Evolutionary conservation across 176 grass and related monocot genomes (phyloP), one percentile per base, ranked within the genome.

Genomic region (Zizania latifolia): DNA sequence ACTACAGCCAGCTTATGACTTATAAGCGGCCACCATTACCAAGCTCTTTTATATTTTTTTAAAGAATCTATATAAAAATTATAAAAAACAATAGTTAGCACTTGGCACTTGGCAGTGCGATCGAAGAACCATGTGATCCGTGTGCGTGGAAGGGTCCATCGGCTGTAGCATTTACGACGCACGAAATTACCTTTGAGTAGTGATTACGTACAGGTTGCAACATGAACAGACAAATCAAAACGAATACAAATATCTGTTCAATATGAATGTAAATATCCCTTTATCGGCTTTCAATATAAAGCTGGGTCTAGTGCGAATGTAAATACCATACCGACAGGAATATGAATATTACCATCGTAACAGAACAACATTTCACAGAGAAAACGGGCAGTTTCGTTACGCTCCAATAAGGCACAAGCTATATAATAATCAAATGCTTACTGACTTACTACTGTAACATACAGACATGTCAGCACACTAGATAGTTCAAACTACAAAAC

Each of bases 1-100:
- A n/a, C n/a, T n/a, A n/a, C n/a, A 87, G 74, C 65, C 75, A 88
- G 36, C 9, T 40, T 2, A 58, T 50, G n/a, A n/a, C n/a, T n/a
- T n/a, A n/a, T n/a, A n/a, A n/a, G n/a, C n/a, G n/a, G n/a, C n/a
- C n/a, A n/a, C n/a, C n/a, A n/a, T n/a, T n/a, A n/a, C n/a, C n/a
- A n/a, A n/a, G n/a, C n/a, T n/a, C n/a, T n/a, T n/a, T n/a, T n/a
- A n/a, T n/a, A n/a, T n/a, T n/a, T n/a, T n/a, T n/a, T n/a, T n/a
- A n/a, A n/a, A n/a, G n/a, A n/a, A n/a, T n/a, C n/a, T n/a, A n/a
- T n/a, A n/a, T n/a, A n/a, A n/a, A n/a, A n/a, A n/a, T n/a, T n/a
- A n/a, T n/a, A n/a, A n/a, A n/a, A n/a, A n/a, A n/a, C n/a, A n/a
- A n/a, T n/a, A n/a, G n/a, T 19, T n/a, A 51, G 16, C 4, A 6